Percentiles rank a stretch among this genome's conserved stretches.
Evolutionary conservation across 805 yeast species (phyloP).

Genomic region (Candida easanensis): DNA sequence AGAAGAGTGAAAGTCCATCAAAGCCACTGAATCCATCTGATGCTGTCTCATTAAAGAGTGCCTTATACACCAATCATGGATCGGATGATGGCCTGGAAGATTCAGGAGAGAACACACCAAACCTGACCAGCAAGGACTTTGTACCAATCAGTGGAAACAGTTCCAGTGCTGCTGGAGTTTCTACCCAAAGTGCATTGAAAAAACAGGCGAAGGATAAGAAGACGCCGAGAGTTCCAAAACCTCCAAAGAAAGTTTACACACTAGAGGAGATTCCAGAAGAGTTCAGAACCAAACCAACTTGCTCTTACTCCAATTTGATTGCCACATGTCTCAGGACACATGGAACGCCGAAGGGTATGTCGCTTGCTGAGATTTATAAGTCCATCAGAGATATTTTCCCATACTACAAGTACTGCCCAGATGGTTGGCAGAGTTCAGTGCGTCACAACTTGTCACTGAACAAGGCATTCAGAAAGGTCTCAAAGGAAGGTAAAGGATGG

Average conservation of each 20-base stretch:
- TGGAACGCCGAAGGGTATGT: slow-evolving; percentile 70
- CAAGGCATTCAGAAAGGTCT: slow-evolving; percentile 77
- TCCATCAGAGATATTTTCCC: slow-evolving; percentile 88
- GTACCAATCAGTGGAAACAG: slow-evolving; percentile 19
- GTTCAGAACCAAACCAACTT: slow-evolving; percentile 78
- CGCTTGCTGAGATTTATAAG: slow-evolving; percentile 79
- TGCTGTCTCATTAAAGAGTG: slow-evolving; percentile 54
- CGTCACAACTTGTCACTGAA: slow-evolving; percentile 85
- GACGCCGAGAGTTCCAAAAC: slow-evolving; percentile 47
- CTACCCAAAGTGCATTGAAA: slow-evolving; percentile 1
- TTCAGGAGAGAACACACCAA: slow-evolving; percentile 18
- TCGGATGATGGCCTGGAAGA: slow-evolving; percentile 8
- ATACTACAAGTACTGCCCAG: slow-evolving; percentile 88
- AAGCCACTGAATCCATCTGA: slow-evolving; percentile 58
- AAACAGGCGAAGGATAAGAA: slow-evolving; percentile 43
- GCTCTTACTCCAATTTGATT: slow-evolving; percentile 77
- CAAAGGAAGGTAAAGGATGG: slow-evolving; percentile 93
- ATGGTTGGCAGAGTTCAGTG: slow-evolving; percentile 96
- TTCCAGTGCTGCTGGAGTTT: slow-evolving; percentile 9
- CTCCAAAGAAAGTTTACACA: slow-evolving; percentile 60
- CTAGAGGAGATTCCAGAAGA: slow-evolving; percentile 87
- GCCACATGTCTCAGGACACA: slow-evolving; percentile 72
- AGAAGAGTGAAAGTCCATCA: slow-evolving; percentile 27
- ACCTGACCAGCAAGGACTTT: slow-evolving; percentile 23
- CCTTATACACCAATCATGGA: slow-evolving; percentile 36